Evolutionary conservation across 2,329 filamentous ascomycete species (phyloP).

Genomic region (Colletotrichum costaricense): DNA sequence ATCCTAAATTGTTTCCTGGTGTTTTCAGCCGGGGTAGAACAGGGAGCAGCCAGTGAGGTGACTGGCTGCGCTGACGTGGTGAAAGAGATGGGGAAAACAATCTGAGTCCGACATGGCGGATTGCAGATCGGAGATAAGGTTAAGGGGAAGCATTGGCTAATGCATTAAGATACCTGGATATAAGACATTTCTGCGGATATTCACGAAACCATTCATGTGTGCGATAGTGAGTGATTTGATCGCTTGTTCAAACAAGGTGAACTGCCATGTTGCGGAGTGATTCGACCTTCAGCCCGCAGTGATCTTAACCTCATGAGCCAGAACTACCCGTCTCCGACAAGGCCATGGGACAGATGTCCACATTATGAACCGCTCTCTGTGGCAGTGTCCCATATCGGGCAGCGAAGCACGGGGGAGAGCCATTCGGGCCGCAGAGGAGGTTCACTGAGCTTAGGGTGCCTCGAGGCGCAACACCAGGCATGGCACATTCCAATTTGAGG

Average conservation of each 20-base stretch:
- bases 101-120: background rate
- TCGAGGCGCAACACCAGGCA: too few species aligned
- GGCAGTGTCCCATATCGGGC: background rate
- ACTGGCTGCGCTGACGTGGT: background rate
- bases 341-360: background rate
- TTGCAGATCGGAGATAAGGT: background rate
- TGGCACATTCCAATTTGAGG: too few species aligned
- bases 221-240: background rate
- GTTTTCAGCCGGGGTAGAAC: constrained; percentile 65
- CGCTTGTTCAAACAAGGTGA: background rate
- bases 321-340: background rate
- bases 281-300: background rate
- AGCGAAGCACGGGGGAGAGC: background rate
- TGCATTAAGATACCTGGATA: background rate
- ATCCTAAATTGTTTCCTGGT: constrained; percentile 79
- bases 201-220: background rate
- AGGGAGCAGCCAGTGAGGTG: background rate
- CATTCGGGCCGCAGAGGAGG: background rate
- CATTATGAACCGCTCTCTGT: background rate
- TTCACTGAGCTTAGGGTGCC: background rate
- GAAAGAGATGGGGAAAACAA: background rate
- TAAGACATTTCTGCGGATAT: background rate
- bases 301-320: background rate
- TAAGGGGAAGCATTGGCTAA: background rate
- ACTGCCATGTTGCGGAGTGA: background rate